Evolutionary conservation across 164 flowering plant species (phyloP).

Genomic region (Annona squamosa): DNA sequence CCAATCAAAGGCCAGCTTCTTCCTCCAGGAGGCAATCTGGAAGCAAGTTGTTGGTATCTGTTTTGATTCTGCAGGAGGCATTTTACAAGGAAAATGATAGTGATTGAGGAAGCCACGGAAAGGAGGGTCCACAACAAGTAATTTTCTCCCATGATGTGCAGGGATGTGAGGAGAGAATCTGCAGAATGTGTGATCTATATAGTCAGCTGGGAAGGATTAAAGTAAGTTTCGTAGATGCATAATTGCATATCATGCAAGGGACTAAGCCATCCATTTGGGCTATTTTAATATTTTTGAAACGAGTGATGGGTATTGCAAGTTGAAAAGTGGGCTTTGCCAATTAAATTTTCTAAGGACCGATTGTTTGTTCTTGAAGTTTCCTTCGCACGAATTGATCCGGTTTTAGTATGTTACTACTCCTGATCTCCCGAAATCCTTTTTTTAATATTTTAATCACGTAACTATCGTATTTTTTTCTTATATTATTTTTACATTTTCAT

Average conservation of each 20-base stretch:
- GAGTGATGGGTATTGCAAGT: not conserved
- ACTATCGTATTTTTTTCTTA: too few species aligned
- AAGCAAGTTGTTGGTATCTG: not conserved
- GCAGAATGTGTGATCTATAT: not conserved
- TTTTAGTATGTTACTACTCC: too few species aligned
- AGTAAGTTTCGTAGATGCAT: constrained; percentile 8
- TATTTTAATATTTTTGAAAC: not conserved
- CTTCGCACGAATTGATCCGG: too few species aligned
- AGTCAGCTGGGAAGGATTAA: not conserved
- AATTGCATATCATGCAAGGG: not conserved
- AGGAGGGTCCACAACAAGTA: constrained; percentile 3
- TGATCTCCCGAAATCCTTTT: too few species aligned
- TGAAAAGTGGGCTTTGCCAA: not conserved
- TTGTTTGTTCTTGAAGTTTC: too few species aligned
- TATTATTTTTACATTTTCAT: too few species aligned
- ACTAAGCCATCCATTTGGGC: not conserved
- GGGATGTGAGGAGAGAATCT: not conserved
- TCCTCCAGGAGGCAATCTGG: constrained; percentile 63
- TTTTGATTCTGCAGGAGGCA: constrained; percentile 5
- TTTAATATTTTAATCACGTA: too few species aligned
- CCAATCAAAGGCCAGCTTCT: constrained; percentile 79
- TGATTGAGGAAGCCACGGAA: constrained; percentile 10
- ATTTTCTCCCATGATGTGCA: constrained; percentile 18
- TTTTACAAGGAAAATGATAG: constrained; percentile 16
- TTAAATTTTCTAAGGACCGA: not conserved